phyloP scores from a whole-genome alignment of 176 grass and related monocot species.

The Miscanthus lutarioriparius region DNA sequence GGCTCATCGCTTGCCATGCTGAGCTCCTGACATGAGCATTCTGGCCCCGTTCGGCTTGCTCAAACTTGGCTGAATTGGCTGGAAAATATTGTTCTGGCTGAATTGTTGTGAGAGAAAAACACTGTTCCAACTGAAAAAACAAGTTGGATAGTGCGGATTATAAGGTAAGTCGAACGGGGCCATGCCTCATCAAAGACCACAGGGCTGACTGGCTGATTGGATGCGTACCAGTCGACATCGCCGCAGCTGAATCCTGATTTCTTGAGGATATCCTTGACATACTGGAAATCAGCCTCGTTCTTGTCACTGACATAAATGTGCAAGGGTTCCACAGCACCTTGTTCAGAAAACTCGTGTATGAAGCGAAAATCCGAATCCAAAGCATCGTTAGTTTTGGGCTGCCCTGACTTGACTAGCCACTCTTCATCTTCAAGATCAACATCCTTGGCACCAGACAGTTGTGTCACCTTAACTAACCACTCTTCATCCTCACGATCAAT shows the following conservation, averaged over 20 bases:
- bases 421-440: constrained; percentile 39
- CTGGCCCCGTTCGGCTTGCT: too few species aligned
- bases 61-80: too few species aligned
- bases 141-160: too few species aligned
- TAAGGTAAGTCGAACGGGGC: too few species aligned
- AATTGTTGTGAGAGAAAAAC: too few species aligned
- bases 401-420: constrained; percentile 42
- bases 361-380: constrained; percentile 33
- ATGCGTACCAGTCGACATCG: constrained; percentile 57
- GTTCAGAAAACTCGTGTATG: constrained; percentile 28
- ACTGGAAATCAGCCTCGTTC: constrained; percentile 78
- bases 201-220: constrained; percentile 60
- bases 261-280: constrained; percentile 74
- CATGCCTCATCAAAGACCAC: constrained; percentile 64
- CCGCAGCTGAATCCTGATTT: constrained; percentile 73
- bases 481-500: constrained; percentile 30
- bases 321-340: constrained; percentile 32
- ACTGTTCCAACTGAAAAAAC: too few species aligned
- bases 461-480: constrained; percentile 42
- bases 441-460: constrained; percentile 21
- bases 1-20: constrained; percentile 36
- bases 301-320: constrained; percentile 65
- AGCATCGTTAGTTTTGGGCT: constrained; percentile 12
- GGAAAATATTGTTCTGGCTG: too few species aligned
- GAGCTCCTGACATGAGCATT: constrained; percentile 43